Evolutionary conservation across 768 basidiomycete species (phyloP).

Genomic region (Lactarius indigo): DNA sequence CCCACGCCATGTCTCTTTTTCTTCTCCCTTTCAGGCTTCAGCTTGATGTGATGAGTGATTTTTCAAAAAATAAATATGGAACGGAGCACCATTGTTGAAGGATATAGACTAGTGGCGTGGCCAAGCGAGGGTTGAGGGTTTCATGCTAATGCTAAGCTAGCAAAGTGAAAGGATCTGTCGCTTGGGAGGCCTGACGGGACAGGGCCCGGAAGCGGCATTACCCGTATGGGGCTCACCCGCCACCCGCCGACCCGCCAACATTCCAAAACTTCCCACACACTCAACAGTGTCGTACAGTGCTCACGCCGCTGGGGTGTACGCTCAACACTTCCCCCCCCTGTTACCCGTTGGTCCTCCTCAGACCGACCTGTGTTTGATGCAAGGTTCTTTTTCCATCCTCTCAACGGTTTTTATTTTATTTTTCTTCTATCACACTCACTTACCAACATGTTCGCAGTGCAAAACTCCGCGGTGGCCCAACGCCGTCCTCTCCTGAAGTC

Average conservation of each 20-base stretch:
- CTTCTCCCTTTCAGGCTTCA: not conserved
- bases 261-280: not conserved
- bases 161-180: slow-evolving; percentile 13
- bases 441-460: slow-evolving; percentile 10
- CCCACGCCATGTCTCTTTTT: slow-evolving; percentile 7
- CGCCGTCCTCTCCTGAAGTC: slow-evolving; percentile 34
- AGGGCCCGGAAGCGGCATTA: not conserved
- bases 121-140: slow-evolving; percentile 16
- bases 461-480: slow-evolving; percentile 36
- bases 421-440: slow-evolving; percentile 6
- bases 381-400: slow-evolving; percentile 7
- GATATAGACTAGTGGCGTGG: slow-evolving; percentile 13
- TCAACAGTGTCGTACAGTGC: not conserved
- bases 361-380: slow-evolving; percentile 17
- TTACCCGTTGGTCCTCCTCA: not conserved
- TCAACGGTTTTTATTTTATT: slow-evolving; percentile 15
- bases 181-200: not conserved
- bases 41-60: not conserved
- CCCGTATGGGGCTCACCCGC: not conserved
- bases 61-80: slow-evolving; percentile 12
- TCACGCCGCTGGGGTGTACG: not conserved
- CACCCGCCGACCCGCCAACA: not conserved
- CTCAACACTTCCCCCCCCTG: not conserved
- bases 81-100: not conserved
- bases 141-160: slow-evolving; percentile 10